Conservation (phyloP, 352 stramenopile genomes). For the Blastocystis sp. region DNA sequence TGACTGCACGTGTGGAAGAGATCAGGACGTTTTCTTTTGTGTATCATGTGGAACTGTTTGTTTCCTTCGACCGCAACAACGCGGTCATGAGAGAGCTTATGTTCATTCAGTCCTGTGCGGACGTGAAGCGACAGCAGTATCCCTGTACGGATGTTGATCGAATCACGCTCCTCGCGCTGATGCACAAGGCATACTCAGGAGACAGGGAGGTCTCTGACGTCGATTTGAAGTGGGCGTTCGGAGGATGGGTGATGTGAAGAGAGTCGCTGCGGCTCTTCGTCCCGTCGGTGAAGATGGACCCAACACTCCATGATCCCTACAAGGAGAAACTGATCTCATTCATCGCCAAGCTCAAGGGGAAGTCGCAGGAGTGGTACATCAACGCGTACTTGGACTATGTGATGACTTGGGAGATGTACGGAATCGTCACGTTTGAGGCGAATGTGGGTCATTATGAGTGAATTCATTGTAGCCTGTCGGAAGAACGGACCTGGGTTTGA, state of each 20-base stretch:
- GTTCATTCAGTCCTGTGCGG: conserved; percentile 16
- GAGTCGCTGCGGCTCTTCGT: not conserved
- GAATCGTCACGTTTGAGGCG: conserved; percentile 12
- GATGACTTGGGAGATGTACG: conserved; percentile 48
- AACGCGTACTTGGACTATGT: conserved; percentile 48
- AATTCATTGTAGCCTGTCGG: not conserved
- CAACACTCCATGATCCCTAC: not conserved
- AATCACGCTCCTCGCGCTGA: conserved; percentile 26
- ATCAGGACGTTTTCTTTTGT: conserved; percentile 4
- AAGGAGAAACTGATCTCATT: not conserved
- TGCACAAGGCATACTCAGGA: not conserved
- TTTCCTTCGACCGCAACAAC: not conserved
- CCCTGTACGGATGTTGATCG: conserved; percentile 16
- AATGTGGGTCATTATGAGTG: not conserved
- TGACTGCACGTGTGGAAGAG: no score
- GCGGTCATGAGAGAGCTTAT: not conserved
- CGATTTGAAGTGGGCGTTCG: not conserved
- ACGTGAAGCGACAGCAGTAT: not conserved
- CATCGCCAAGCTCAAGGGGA: not conserved
- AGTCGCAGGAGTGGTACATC: conserved; percentile 8
- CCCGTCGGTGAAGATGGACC: not conserved
- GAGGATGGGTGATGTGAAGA: not conserved
- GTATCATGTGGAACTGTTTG: conserved; percentile 5
- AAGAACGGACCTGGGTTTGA: conserved; percentile 16
- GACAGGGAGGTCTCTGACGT: not conserved